These are phyloP conservation scores for Trichoderma endophyticum DNA, from an alignment of 2,329 filamentous ascomycete species.

Conservation along the genomic window DNA sequence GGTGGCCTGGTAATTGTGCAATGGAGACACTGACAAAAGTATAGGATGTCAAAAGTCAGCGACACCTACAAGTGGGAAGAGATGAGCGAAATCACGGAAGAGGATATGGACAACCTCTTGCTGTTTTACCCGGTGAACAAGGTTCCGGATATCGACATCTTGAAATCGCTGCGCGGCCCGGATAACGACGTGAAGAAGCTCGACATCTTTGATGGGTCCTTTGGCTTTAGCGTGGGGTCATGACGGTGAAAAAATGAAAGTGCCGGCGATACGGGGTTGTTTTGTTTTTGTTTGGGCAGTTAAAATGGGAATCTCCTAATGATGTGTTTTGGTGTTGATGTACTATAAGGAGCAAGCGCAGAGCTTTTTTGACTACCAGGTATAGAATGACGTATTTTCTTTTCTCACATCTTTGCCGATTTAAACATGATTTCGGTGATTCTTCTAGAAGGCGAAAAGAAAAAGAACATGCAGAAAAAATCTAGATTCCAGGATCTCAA, in stretches of 20 bases:
- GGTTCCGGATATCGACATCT: conserved; percentile 53
- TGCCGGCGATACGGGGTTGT: background rate
- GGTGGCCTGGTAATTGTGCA: background rate
- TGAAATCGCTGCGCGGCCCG: conserved; percentile 52
- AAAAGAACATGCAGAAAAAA: background rate
- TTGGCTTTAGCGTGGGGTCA: conserved; percentile 55
- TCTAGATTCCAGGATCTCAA: background rate
- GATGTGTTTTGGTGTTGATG: conserved; percentile 3
- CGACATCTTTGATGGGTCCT: conserved; percentile 58
- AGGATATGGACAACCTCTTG: conserved; percentile 81
- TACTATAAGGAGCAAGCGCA: conserved; percentile 6
- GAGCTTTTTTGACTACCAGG: background rate
- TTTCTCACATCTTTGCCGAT: background rate
- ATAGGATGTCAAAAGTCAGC: conserved; percentile 87
- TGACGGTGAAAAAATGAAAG: conserved; percentile 17
- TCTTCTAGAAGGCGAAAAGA: background rate
- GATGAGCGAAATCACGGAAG: conserved; percentile 74
- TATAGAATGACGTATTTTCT: background rate
- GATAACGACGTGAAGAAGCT: conserved; percentile 43
- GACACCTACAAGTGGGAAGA: conserved; percentile 83
- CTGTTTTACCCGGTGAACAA: conserved; percentile 62
- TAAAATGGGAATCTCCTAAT: background rate
- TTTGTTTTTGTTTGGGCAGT: background rate
- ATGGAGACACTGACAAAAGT: background rate
- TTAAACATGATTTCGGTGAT: background rate